phyloP scores from a whole-genome alignment of 176 grass and related monocot species.

The Olyra latifolia region DNA sequence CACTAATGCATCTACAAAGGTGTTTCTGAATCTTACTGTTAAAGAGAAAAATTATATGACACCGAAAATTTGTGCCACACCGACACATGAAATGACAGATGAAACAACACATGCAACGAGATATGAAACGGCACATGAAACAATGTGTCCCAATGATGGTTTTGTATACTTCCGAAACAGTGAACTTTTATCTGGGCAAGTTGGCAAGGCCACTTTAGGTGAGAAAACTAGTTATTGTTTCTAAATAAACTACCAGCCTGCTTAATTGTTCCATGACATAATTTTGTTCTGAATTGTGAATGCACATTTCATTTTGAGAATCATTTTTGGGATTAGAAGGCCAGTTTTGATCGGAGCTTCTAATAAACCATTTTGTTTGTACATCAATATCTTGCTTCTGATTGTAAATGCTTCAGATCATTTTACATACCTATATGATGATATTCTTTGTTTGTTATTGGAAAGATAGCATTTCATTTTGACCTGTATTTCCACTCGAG shows the following conservation, averaged over 20 bases:
- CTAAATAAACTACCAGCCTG: neutral
- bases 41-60: constrained; percentile 76
- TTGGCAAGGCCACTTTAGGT: constrained; percentile 95
- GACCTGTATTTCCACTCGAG: constrained; percentile 3
- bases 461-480: neutral
- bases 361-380: neutral
- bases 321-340: neutral
- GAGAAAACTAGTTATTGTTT: constrained; percentile 18
- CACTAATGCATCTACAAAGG: constrained; percentile 83
- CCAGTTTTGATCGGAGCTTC: neutral
- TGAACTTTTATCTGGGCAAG: constrained; percentile 84
- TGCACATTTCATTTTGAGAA: neutral
- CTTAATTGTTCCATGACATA: neutral
- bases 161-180: constrained; percentile 96
- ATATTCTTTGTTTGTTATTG: neutral
- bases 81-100: no score
- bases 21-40: constrained; percentile 83
- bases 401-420: neutral
- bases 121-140: constrained; percentile 24
- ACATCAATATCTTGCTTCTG: neutral
- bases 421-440: neutral
- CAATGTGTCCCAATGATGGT: constrained; percentile 91
- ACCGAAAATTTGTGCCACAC: neutral
- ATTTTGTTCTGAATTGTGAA: neutral
- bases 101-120: no score